Percentiles rank a stretch among this genome's conserved stretches.
phyloP scores from a whole-genome alignment of 768 basidiomycete species.

The Collybia sordida region DNA sequence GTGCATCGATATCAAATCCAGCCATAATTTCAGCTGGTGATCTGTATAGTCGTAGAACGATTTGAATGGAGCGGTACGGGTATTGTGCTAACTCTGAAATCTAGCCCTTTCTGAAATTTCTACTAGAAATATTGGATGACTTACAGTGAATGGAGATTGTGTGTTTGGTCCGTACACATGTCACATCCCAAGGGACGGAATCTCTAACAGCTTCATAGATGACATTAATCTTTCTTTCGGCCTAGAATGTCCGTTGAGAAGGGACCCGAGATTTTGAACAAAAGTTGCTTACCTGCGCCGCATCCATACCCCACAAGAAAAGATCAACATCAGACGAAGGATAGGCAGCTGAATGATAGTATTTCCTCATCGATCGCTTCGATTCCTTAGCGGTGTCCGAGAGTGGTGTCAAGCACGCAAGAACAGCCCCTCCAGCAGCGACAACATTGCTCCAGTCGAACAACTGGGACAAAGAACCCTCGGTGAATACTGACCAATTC shows the following conservation, averaged over 20 bases:
- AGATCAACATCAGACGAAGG: constrained; percentile 65
- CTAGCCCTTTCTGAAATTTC: background rate
- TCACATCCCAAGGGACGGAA: constrained; percentile 68
- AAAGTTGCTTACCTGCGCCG: constrained; percentile 41
- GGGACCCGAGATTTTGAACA: background rate
- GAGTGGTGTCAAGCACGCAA: constrained; percentile 55
- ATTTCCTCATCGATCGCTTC: constrained; percentile 57
- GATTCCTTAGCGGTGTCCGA: constrained; percentile 46
- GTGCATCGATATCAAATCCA: constrained; percentile 67
- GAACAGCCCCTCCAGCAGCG: constrained; percentile 60
- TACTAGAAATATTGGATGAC: constrained; percentile 12
- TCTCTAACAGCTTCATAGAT: constrained; percentile 67
- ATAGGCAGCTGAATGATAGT: constrained; percentile 53
- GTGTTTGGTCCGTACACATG: constrained; percentile 65
- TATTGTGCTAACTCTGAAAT: constrained; percentile 46
- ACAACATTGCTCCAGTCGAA: constrained; percentile 64
- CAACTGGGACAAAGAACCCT: constrained; percentile 59
- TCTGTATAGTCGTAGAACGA: constrained; percentile 60
- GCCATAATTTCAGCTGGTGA: constrained; percentile 67
- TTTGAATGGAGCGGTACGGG: constrained; percentile 66
- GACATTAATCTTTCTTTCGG: constrained; percentile 55
- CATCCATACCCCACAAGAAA: constrained; percentile 59
- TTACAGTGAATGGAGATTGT: constrained; percentile 63
- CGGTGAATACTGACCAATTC: constrained; percentile 64
- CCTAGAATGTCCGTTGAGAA: constrained; percentile 27